Conservation (phyloP, 495 filamentous ascomycete species). For the Hypomontagnella submonticulosa region DNA sequence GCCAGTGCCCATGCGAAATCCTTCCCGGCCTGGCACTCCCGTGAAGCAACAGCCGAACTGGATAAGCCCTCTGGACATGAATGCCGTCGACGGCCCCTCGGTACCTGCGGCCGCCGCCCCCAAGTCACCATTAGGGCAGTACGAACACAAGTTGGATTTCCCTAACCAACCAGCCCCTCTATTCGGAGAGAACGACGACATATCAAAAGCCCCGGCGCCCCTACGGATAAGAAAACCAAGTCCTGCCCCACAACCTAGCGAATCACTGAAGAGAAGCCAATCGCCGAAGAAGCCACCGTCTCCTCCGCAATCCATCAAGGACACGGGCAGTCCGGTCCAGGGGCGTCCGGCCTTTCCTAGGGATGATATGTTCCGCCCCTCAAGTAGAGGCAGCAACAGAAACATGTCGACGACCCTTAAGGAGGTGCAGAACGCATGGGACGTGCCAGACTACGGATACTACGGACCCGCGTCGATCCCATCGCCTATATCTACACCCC, state of each 20-base stretch:
- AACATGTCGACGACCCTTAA: constrained; percentile 31
- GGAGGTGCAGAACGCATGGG: constrained; percentile 31
- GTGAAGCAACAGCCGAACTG: constrained; percentile 48
- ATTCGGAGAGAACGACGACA: constrained; percentile 48
- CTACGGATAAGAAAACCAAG: constrained; percentile 44
- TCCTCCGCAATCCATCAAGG: constrained; percentile 44
- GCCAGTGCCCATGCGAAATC: constrained; percentile 42
- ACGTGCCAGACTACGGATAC: constrained; percentile 31
- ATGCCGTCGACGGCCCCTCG: constrained; percentile 44
- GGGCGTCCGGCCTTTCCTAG: constrained; percentile 16
- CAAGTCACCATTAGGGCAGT: constrained; percentile 50
- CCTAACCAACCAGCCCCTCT: constrained; percentile 41
- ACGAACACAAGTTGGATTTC: constrained; percentile 43
- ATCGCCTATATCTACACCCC: constrained; percentile 44
- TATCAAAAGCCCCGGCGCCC: constrained; percentile 45
- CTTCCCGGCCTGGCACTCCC: constrained; percentile 46
- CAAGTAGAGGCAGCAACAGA: constrained; percentile 32
- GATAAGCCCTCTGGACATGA: constrained; percentile 57
- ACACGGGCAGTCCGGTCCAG: constrained; percentile 12
- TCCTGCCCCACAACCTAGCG: constrained; percentile 13
- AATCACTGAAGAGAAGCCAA: constrained; percentile 16
- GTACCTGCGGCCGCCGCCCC: constrained; percentile 24
- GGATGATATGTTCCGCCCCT: constrained; percentile 22
- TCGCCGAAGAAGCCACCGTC: constrained; percentile 42
- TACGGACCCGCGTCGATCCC: constrained; percentile 42